Evolutionary conservation across 1,139 yeast genomes (phyloP).

Genomic region (Debaryomyces nepalensis): DNA sequence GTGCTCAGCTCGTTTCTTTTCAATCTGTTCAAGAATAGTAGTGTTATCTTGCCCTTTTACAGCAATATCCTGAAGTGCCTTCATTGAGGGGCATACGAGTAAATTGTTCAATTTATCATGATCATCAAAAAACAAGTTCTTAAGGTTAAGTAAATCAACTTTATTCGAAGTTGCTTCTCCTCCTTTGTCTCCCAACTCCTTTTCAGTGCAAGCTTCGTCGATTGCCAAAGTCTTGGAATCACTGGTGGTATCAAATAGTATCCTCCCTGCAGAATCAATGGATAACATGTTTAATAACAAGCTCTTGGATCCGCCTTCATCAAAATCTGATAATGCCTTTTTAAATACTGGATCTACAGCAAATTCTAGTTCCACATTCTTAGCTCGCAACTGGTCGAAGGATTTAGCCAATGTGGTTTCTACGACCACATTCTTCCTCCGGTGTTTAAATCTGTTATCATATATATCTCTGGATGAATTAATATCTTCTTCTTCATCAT

Average conservation of each 20-base stretch:
- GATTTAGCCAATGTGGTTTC: constrained; percentile 48
- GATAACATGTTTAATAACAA: constrained; percentile 71
- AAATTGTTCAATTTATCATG: constrained; percentile 41
- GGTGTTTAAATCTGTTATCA: constrained; percentile 26
- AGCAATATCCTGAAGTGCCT: constrained; percentile 58
- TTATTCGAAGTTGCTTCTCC: constrained; percentile 8
- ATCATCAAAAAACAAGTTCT: constrained; percentile 31
- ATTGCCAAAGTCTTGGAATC: constrained; percentile 22
- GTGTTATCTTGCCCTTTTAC: constrained; percentile 57
- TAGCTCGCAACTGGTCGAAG: constrained; percentile 62
- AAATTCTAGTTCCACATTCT: constrained; percentile 74
- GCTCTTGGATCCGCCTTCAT: constrained; percentile 93
- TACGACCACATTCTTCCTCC: constrained; percentile 43
- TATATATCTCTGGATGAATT: too few relatives aligned
- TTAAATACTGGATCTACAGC: constrained; percentile 87
- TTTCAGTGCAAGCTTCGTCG: constrained; percentile 14
- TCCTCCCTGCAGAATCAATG: constrained; percentile 59
- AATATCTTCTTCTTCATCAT: constrained; percentile 15
- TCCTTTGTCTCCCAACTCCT: constrained; percentile 17
- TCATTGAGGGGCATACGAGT: constrained; percentile 66
- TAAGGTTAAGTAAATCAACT: constrained; percentile 18
- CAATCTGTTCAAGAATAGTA: constrained; percentile 37
- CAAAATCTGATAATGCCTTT: constrained; percentile 88
- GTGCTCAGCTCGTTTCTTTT: not conserved
- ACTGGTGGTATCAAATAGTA: constrained; percentile 61